Evolutionary conservation across 176 grass and related monocot species (phyloP).

Genomic region (Oropetium thomaeum): DNA sequence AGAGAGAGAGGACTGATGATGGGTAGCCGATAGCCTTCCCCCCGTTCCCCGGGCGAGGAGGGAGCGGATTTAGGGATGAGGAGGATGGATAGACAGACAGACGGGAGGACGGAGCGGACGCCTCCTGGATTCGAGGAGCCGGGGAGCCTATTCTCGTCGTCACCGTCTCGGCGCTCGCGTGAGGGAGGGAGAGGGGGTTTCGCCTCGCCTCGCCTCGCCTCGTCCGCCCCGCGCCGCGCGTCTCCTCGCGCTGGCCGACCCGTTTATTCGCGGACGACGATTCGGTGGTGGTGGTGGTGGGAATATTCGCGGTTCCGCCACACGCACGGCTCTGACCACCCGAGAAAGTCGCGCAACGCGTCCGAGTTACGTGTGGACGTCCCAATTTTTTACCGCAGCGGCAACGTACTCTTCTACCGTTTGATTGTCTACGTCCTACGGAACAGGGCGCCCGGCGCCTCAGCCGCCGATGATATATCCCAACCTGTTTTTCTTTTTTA

Average conservation of each 20-base stretch:
- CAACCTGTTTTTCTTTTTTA: too few species aligned
- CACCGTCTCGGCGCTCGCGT: too few species aligned
- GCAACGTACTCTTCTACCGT: background rate
- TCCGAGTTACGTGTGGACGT: too few species aligned
- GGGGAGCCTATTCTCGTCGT: conserved; percentile 19
- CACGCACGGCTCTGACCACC: background rate
- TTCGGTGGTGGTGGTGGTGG: background rate
- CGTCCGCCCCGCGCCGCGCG: background rate
- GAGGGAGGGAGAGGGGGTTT: too few species aligned
- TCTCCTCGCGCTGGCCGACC: background rate
- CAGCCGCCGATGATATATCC: too few species aligned
- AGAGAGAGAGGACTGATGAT: background rate
- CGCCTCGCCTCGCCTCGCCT: too few species aligned
- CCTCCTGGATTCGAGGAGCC: conserved; percentile 22
- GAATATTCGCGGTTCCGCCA: conserved; percentile 11
- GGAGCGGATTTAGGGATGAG: background rate
- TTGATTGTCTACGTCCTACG: background rate
- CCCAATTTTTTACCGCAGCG: background rate
- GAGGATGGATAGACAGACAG: too few species aligned
- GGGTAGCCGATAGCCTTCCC: background rate
- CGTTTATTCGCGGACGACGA: background rate
- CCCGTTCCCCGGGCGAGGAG: conserved; percentile 7
- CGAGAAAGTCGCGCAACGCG: too few species aligned
- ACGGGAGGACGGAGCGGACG: background rate
- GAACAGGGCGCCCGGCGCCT: background rate